Conservation (phyloP, 2,329 filamentous ascomycete genomes). For the Sporothrix pallida region DNA sequence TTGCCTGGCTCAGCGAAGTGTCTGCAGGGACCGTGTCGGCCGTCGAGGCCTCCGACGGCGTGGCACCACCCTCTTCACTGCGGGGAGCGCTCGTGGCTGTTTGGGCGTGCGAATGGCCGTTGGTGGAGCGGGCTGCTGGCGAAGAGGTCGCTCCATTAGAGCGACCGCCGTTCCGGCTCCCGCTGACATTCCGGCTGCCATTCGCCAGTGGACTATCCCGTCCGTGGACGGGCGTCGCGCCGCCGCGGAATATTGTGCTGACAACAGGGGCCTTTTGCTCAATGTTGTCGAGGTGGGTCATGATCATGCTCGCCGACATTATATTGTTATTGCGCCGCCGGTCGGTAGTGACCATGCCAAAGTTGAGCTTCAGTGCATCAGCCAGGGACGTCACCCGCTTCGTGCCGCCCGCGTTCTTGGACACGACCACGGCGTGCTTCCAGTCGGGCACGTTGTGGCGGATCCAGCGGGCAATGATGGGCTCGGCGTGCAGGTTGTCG, state of each 20-base stretch:
- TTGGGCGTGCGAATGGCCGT: not conserved
- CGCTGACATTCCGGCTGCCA: not conserved
- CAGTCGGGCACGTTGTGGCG: constrained; percentile 84
- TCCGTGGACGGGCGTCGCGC: not conserved
- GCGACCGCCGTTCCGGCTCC: not conserved
- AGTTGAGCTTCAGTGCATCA: constrained; percentile 95
- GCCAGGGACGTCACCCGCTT: constrained; percentile 96
- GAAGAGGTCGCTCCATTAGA: not conserved
- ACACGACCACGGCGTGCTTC: constrained; percentile 92
- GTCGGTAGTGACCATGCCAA: constrained; percentile 93
- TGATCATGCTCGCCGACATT: constrained; percentile 75
- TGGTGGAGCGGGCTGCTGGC: not conserved
- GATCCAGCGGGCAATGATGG: constrained; percentile 94
- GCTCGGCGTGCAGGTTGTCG: constrained; percentile 95
- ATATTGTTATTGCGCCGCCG: constrained; percentile 69
- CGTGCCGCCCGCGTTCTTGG: constrained; percentile 96
- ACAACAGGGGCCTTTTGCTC: constrained; percentile 46
- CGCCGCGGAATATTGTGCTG: constrained; percentile 28
- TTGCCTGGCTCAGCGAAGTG: constrained; percentile 31
- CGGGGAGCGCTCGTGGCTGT: not conserved
- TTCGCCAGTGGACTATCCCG: not conserved
- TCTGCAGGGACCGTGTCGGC: constrained; percentile 14
- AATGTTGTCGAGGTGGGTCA: constrained; percentile 68
- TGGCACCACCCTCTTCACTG: no score
- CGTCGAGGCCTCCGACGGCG: not conserved